Conservation (phyloP, 768 basidiomycete genomes). For the Tricholoma flavovirens region DNA sequence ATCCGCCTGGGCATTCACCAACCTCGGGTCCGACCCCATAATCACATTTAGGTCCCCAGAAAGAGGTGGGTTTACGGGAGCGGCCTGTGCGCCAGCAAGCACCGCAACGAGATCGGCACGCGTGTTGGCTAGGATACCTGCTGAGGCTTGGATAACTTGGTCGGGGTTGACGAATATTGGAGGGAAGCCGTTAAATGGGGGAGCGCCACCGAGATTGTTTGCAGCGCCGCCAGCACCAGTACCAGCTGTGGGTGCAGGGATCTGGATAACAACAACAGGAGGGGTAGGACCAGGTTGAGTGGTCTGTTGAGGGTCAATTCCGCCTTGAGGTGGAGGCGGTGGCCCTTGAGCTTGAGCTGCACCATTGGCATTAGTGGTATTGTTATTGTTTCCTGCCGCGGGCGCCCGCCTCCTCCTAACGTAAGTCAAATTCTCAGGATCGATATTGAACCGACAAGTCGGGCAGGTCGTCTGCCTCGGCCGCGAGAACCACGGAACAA, state of each 20-base stretch:
- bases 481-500: conserved; percentile 78
- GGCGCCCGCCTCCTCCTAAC: conserved; percentile 21
- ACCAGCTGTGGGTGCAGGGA: background rate
- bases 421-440: conserved; percentile 69
- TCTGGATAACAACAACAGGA: background rate
- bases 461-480: conserved; percentile 79
- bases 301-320: background rate
- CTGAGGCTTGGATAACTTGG: background rate
- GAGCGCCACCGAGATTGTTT: background rate
- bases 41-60: background rate
- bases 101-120: background rate
- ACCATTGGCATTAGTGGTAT: background rate
- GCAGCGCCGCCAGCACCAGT: background rate
- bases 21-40: background rate
- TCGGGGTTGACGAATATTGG: background rate
- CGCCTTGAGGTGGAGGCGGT: background rate
- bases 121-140: background rate
- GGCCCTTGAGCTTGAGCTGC: background rate
- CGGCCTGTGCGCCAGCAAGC: background rate
- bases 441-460: conserved; percentile 78
- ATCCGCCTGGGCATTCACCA: background rate
- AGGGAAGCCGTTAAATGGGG: background rate
- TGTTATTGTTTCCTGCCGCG: conserved; percentile 1
- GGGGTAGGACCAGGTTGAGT: background rate
- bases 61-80: background rate